Conservation (phyloP, 139 green algal genomes). For the Haematococcus sp. region DNA sequence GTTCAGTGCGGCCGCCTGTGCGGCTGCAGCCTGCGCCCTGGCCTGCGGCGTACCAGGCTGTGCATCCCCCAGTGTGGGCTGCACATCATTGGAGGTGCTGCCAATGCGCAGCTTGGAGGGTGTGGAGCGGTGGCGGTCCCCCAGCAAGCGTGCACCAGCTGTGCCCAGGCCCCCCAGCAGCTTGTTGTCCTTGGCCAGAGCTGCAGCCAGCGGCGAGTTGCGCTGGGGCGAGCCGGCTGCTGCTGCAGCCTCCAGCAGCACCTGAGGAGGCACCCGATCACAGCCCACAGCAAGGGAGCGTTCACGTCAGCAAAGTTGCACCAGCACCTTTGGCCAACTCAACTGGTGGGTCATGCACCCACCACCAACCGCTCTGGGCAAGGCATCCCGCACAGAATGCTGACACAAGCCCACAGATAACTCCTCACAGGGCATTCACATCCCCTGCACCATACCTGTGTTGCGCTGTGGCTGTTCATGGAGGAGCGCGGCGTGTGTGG, state of each 20-base stretch:
- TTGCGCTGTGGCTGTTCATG: neutral
- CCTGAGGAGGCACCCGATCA: neutral
- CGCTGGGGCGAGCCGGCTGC: neutral
- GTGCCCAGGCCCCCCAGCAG: too few relatives aligned
- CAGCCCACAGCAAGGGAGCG: neutral
- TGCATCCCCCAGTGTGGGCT: neutral
- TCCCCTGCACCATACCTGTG: too few relatives aligned
- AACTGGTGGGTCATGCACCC: neutral
- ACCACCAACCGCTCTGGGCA: neutral
- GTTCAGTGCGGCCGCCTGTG: neutral
- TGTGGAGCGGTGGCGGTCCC: neutral
- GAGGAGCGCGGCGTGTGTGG: neutral
- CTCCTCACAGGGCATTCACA: too few relatives aligned
- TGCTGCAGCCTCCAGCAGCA: neutral
- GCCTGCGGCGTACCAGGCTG: neutral
- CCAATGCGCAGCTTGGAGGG: constrained; percentile 47
- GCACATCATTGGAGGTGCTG: constrained; percentile 6
- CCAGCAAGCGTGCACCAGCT: too few relatives aligned
- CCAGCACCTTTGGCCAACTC: neutral
- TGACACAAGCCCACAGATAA: too few relatives aligned
- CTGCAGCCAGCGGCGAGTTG: neutral
- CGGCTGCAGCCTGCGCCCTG: neutral
- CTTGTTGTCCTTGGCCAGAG: neutral
- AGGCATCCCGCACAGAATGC: neutral
- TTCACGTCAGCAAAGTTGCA: too few relatives aligned